Evolutionary conservation across 768 basidiomycete species (phyloP).

Genomic region (Favolaschia claudopus): DNA sequence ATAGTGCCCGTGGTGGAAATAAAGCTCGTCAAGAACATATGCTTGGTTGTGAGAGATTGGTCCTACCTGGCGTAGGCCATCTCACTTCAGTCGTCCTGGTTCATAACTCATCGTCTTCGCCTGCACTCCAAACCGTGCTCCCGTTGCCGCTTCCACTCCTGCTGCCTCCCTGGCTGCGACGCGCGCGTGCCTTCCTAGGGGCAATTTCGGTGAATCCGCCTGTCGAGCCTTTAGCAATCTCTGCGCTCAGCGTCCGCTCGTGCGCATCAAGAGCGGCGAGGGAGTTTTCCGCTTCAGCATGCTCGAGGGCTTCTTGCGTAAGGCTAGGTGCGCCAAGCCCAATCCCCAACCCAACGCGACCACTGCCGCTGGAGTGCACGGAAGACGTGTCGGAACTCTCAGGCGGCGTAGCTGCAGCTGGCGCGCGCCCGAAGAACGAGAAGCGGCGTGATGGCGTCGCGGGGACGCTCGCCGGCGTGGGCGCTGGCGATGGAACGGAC

Average conservation of each 20-base stretch:
- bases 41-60: not conserved
- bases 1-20: conserved; percentile 5
- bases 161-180: conserved; percentile 68
- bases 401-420: conserved; percentile 50
- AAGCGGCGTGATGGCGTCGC: conserved; percentile 56
- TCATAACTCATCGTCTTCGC: conserved; percentile 53
- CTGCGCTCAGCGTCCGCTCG: conserved; percentile 74
- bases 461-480: conserved; percentile 38
- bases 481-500: conserved; percentile 32
- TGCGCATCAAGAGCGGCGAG: conserved; percentile 83
- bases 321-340: conserved; percentile 53
- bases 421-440: conserved; percentile 71
- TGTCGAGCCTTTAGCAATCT: conserved; percentile 75
- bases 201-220: conserved; percentile 85
- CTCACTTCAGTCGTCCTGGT: not conserved
- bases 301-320: conserved; percentile 80
- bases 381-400: conserved; percentile 58
- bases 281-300: conserved; percentile 78
- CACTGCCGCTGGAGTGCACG: conserved; percentile 46
- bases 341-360: conserved; percentile 42
- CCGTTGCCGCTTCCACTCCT: conserved; percentile 52
- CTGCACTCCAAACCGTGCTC: conserved; percentile 89
- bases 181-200: conserved; percentile 58
- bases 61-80: conserved; percentile 6
- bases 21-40: conserved; percentile 12